phyloP scores from a whole-genome alignment of 2,329 filamentous ascomycete species.

The Epichloe sylvatica region DNA sequence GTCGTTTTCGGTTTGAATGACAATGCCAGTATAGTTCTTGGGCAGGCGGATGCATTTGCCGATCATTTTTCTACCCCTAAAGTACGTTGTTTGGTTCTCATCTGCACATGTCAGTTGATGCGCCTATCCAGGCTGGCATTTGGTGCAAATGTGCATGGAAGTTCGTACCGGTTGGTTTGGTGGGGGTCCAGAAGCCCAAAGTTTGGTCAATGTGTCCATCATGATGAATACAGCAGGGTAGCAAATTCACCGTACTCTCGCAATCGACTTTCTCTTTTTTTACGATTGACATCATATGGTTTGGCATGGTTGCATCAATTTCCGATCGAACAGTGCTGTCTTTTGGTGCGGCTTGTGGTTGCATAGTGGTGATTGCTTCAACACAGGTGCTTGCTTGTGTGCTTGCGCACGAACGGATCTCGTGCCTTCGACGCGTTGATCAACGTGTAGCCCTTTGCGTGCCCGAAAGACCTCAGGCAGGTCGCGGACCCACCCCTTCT shows the following conservation, averaged over 20 bases:
- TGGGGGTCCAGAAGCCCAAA: conserved; percentile 57
- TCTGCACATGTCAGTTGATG: conserved; percentile 22
- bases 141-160: neutral
- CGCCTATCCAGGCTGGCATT: neutral
- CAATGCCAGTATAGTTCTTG: conserved; percentile 52
- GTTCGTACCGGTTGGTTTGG: conserved; percentile 28
- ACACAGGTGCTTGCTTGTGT: too few species aligned
- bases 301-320: conserved; percentile 20
- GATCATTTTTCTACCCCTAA: conserved; percentile 66
- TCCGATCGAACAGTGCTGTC: neutral
- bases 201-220: conserved; percentile 54
- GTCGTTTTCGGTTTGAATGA: conserved; percentile 31
- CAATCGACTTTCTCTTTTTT: conserved; percentile 6
- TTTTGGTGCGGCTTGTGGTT: neutral
- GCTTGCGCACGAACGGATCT: too few species aligned
- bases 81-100: conserved; percentile 45
- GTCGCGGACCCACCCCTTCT: too few species aligned
- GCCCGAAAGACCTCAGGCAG: too few species aligned
- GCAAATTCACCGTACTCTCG: conserved; percentile 50
- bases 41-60: conserved; percentile 56
- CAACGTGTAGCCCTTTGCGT: too few species aligned
- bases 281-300: conserved; percentile 29
- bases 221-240: conserved; percentile 71
- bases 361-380: too few species aligned
- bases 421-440: too few species aligned